Evolutionary conservation across 306 rosid genomes (phyloP), one percentile per base, ranked within the genome.

Genomic region (Ormosia emarginata): DNA sequence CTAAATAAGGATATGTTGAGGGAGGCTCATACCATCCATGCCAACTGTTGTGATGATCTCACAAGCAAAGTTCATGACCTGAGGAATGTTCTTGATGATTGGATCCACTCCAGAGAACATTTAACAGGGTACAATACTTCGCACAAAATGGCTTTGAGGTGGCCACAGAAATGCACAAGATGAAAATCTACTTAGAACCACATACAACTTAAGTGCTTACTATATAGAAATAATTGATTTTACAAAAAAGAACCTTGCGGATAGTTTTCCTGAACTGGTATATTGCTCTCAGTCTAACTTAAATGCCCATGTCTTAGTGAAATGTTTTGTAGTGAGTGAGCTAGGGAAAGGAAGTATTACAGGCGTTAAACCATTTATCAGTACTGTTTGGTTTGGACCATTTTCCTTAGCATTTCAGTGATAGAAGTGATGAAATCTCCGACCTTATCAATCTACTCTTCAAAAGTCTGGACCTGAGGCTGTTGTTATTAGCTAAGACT

Each of bases 81-180:
- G 66, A 82, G 55, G 85, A 90, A 81, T 79, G 86, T 85, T 77
- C 93, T 91, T 30, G 83, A 88, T 71, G 91, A 88, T 77, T 89
- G 91, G 95, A 80, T 32, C 30, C 52, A 36, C 61, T 70, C 86
- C 49, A 87, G 76, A 46, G 77, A 78, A 66, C 4, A 4, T 15
- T 39, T 40, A 50, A 34, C 83, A 44, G 43, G 64, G 4, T 56
- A 77, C 66, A 36, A 30, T 85, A 68, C 85, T 44, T 32, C 29
- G 17, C 76, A 79, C 6, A 8, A 55, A 24, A 77, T 40, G 56
- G 49, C 80, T 68, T 74, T 81, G 75, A 43, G 80, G 71, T 76
- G 91, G 91, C 90, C 90, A 68, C 59, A 74, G 6, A 87, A 75
- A 53, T 91, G 92, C 82, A 13, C 6, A 24, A 71, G 55, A 83